Percentiles rank a stretch among this genome's conserved stretches.
These are phyloP conservation scores for Pulveroboletus sp. DNA, from an alignment of 768 basidiomycete genomes.

Conservation along the genomic window DNA sequence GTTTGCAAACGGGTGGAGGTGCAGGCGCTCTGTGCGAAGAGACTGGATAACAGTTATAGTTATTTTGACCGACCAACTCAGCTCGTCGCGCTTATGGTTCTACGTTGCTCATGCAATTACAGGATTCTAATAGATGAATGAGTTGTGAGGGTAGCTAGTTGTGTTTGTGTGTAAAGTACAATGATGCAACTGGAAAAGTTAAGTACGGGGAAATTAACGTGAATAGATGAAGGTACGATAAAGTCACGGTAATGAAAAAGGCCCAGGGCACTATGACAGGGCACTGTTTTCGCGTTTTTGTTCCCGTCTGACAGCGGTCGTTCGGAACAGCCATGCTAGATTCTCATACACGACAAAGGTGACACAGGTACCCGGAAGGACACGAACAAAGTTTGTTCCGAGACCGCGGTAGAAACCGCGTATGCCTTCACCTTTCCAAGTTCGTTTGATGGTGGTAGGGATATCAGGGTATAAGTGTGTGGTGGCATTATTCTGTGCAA, in stretches of 20 bases:
- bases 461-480: constrained; percentile 78
- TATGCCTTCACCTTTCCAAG: constrained; percentile 78
- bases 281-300: constrained; percentile 5
- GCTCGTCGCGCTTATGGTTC: background rate
- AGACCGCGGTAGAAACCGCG: constrained; percentile 93
- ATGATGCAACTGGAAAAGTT: background rate
- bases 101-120: constrained; percentile 7
- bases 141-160: constrained; percentile 10
- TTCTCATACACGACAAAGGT: constrained; percentile 99
- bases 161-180: constrained; percentile 9
- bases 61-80: constrained; percentile 27
- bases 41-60: constrained; percentile 27
- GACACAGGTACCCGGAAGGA: constrained; percentile 95
- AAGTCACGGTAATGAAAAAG: background rate
- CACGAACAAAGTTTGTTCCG: constrained; percentile 89
- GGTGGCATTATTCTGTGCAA: constrained; percentile 61
- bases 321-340: constrained; percentile 76
- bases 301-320: constrained; percentile 56
- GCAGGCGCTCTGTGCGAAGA: constrained; percentile 25
- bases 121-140: background rate
- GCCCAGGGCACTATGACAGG: background rate
- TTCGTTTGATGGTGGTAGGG: constrained; percentile 72
- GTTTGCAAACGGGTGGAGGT: constrained; percentile 21
- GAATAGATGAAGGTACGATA: constrained; percentile 10
- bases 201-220: background rate